Base-by-base conservation (phyloP, 306 rosid genomes). In the Sophora flavescens region DNA sequence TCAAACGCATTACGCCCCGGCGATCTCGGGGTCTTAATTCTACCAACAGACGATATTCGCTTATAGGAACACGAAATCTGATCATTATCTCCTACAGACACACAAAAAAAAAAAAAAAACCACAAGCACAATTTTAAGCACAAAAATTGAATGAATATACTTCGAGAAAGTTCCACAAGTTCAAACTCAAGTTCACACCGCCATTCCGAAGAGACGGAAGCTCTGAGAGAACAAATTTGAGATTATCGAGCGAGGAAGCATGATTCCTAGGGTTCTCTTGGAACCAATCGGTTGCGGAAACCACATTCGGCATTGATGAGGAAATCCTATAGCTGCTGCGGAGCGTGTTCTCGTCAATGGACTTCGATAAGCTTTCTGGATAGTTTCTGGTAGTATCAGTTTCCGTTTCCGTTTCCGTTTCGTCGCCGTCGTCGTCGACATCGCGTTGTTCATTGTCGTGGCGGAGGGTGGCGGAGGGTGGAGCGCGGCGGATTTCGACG, bases 251-350 rank as follows among this genome's bases (percentile, higher is more conserved):
- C 41, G 93, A 88, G 0, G 90, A 79, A 15, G 88, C 76, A 63
- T 75, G 85, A 18, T 80, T 69, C 30, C 0, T 68, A 14, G 64
- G 63, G 61, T 69, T 75, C 26, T 81, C 84, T 0, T 74, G 83
- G 17, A 70, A 54, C 91, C 88, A 88, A 50, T 74, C 86, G 13
- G 66, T 53, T 3, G 77, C 74, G 7, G 75, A 59, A 70, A 85
- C 91, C 51, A 87, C 89, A 60, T 89, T 86, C 2, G 97, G 95
- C 78, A 91, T 61, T 8, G 93, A 91, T 14, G 91, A 82, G 57
- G 97, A 91, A 33, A 86, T 82, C 70, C 86, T 67, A 63, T 56
- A 83, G 35, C 71, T 64, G 56, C 83, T 64, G 56, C 83, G 82
- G 47, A 72, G 57, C 12, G 70, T 39, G 17, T 47, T 86, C 28